These are phyloP conservation scores for Chamaecyparis obtusa DNA, from an alignment of 75 land plant species.

Conservation along the genomic window DNA sequence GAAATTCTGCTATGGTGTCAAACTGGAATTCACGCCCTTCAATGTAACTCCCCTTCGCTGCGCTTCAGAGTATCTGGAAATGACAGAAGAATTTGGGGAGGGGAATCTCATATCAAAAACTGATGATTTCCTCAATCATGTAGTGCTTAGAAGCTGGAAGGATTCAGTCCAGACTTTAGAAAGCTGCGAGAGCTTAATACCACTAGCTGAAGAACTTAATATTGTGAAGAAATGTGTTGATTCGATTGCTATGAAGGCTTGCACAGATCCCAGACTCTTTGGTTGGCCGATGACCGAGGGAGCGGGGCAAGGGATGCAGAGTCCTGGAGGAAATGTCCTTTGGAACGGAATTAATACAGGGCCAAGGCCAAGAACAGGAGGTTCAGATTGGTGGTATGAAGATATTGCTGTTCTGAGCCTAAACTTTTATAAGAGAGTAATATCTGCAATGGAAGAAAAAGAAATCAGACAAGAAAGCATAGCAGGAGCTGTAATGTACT, in stretches of 20 bases:
- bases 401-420: conserved; percentile 54
- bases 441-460: conserved; percentile 51
- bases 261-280: conserved; percentile 57
- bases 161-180: conserved; percentile 61
- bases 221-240: conserved; percentile 72
- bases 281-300: conserved; percentile 59
- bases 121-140: conserved; percentile 64
- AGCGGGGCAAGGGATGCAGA: conserved; percentile 22
- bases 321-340: conserved; percentile 35
- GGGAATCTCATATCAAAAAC: conserved; percentile 69
- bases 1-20: conserved; percentile 94
- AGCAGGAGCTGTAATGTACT: conserved; percentile 62
- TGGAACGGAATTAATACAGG: conserved; percentile 72
- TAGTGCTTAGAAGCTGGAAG: conserved; percentile 54
- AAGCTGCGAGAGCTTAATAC: conserved; percentile 56
- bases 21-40: conserved; percentile 51
- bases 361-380: conserved; percentile 20
- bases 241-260: conserved; percentile 50
- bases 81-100: conserved; percentile 81
- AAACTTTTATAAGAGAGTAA: conserved; percentile 52
- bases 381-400: conserved; percentile 67
- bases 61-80: conserved; percentile 77
- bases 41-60: conserved; percentile 76
- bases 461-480: conserved; percentile 55
- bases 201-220: conserved; percentile 58